phyloP scores from a whole-genome alignment of 2,329 filamentous ascomycete species.

The Aspergillus floridensis region DNA sequence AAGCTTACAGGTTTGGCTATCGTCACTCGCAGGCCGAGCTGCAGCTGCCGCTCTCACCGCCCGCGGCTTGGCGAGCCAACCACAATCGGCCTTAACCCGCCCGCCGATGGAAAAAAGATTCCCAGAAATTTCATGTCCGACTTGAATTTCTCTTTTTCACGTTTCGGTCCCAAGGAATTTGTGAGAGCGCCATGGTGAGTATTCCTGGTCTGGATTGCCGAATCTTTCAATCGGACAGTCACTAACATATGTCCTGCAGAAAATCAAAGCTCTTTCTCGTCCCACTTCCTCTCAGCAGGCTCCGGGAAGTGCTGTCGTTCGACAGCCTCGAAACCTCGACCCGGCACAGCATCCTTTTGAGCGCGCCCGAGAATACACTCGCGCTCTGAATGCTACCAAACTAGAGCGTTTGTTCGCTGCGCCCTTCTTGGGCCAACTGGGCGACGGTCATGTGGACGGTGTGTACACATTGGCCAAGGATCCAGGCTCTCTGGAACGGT shows the following conservation, averaged over 20 bases:
- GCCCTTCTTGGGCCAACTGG: slow-evolving; percentile 82
- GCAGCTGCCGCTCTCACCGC: slow-evolving; percentile 28
- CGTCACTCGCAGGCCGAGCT: slow-evolving; percentile 22
- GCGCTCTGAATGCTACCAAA: slow-evolving; percentile 80
- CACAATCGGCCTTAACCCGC: slow-evolving; percentile 20
- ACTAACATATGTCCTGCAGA: slow-evolving; percentile 34
- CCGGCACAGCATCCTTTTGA: slow-evolving; percentile 88
- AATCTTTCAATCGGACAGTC: neutral
- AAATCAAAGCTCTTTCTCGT: slow-evolving; percentile 56
- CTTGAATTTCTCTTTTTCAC: slow-evolving; percentile 2
- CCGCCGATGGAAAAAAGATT: slow-evolving; percentile 26
- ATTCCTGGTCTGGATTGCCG: neutral
- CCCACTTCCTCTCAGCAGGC: slow-evolving; percentile 47
- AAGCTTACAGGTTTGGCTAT: slow-evolving; percentile 13
- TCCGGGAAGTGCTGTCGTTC: slow-evolving; percentile 45
- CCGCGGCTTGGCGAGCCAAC: slow-evolving; percentile 32
- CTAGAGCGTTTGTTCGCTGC: slow-evolving; percentile 87
- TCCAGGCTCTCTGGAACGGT: slow-evolving; percentile 67
- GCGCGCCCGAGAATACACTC: slow-evolving; percentile 78
- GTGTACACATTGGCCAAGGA: slow-evolving; percentile 80
- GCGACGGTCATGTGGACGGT: slow-evolving; percentile 88
- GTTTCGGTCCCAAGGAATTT: slow-evolving; percentile 3
- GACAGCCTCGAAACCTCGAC: slow-evolving; percentile 61
- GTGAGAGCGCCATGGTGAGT: slow-evolving; percentile 32
- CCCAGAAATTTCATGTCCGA: slow-evolving; percentile 19